Percentiles rank a stretch among this genome's conserved stretches.
phyloP scores from a whole-genome alignment of 257 asterid genomes.

The Capsicum baccatum region DNA sequence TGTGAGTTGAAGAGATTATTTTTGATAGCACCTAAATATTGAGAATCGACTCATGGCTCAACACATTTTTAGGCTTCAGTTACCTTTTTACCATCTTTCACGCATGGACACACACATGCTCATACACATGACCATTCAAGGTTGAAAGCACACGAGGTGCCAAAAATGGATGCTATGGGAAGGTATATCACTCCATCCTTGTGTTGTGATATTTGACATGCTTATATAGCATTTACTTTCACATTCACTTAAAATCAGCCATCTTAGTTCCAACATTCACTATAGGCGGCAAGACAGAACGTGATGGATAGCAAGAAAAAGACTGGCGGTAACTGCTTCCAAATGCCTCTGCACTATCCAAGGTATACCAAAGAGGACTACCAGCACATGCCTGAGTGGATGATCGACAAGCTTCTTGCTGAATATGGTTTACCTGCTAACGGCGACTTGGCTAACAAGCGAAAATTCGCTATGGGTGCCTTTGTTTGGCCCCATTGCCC shows the following conservation, averaged over 20 bases:
- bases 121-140: background rate
- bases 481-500: constrained; percentile 23
- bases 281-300: background rate
- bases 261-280: background rate
- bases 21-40: background rate
- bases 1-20: no score
- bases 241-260: background rate
- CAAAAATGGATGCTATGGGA: background rate
- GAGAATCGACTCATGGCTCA: background rate
- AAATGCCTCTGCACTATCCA: constrained; percentile 34
- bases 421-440: constrained; percentile 23
- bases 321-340: background rate
- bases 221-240: background rate
- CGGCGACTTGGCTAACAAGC: constrained; percentile 27
- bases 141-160: constrained; percentile 16
- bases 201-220: constrained; percentile 27
- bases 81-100: background rate
- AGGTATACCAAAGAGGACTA: constrained; percentile 29
- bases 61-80: background rate
- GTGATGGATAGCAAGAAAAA: constrained; percentile 13
- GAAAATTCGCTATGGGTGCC: constrained; percentile 26
- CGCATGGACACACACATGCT: background rate
- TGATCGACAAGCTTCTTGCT: constrained; percentile 26
- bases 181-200: constrained; percentile 24
- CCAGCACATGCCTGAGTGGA: constrained; percentile 30